These are phyloP conservation scores for Tricholoma matsutake DNA, from an alignment of 768 basidiomycete genomes.

Conservation along the genomic window DNA sequence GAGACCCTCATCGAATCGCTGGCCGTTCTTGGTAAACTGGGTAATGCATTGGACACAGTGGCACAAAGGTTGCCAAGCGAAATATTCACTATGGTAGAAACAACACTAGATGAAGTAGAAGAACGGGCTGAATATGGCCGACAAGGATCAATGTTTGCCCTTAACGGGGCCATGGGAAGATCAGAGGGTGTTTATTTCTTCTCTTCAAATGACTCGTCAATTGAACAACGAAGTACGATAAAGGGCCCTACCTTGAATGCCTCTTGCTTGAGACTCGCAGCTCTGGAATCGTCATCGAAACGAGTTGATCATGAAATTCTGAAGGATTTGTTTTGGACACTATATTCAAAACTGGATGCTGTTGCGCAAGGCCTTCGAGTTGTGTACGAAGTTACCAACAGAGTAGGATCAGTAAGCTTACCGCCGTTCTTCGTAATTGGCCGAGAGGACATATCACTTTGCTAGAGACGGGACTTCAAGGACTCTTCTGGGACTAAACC, in stretches of 20 bases:
- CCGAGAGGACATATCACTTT: neutral
- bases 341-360: slow-evolving; percentile 94
- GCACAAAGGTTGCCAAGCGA: slow-evolving; percentile 81
- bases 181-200: slow-evolving; percentile 57
- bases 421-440: neutral
- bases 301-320: slow-evolving; percentile 82
- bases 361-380: slow-evolving; percentile 89
- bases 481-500: slow-evolving; percentile 80
- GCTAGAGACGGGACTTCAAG: slow-evolving; percentile 85
- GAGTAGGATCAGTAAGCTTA: slow-evolving; percentile 84
- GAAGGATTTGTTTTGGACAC: slow-evolving; percentile 92
- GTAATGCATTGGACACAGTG: slow-evolving; percentile 77
- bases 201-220: slow-evolving; percentile 26
- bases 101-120: slow-evolving; percentile 85
- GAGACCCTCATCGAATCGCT: slow-evolving; percentile 93
- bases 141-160: slow-evolving; percentile 37
- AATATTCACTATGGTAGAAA: slow-evolving; percentile 80
- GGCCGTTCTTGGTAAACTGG: slow-evolving; percentile 85
- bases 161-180: slow-evolving; percentile 34
- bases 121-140: slow-evolving; percentile 84
- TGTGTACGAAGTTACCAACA: slow-evolving; percentile 84
- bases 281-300: slow-evolving; percentile 70
- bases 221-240: slow-evolving; percentile 18
- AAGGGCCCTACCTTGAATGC: slow-evolving; percentile 40
- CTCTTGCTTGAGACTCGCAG: slow-evolving; percentile 61